Evolutionary conservation across 2,329 filamentous ascomycete species (phyloP).

Genomic region (Sarocladiaceae sp.): DNA sequence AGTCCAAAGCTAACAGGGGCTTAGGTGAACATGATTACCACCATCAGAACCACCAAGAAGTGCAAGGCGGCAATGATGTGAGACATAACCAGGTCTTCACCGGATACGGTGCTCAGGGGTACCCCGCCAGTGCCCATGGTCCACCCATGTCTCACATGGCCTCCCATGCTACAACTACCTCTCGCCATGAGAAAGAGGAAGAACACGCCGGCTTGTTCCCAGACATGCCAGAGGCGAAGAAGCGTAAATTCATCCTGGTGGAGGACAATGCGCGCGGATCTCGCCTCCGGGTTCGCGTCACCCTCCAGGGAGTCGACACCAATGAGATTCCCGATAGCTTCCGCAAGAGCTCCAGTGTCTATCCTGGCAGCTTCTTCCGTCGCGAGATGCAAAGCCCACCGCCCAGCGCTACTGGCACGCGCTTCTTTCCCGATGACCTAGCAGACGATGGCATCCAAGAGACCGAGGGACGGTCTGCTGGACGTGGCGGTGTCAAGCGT

Average conservation of each 20-base stretch:
- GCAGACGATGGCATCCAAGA: conserved; percentile 52
- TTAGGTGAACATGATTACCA: conserved; percentile 45
- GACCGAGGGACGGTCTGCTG: conserved; percentile 41
- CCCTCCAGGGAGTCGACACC: conserved; percentile 89
- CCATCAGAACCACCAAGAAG: conserved; percentile 58
- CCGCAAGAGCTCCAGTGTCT: conserved; percentile 84
- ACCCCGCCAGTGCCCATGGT: conserved; percentile 43
- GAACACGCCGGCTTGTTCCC: conserved; percentile 74
- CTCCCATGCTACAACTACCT: conserved; percentile 24
- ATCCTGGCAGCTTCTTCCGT: conserved; percentile 86
- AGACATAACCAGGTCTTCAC: conserved; percentile 73
- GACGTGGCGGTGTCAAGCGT: conserved; percentile 21
- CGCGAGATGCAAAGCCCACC: conserved; percentile 88
- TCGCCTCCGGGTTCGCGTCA: conserved; percentile 83
- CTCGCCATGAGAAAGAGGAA: conserved; percentile 39
- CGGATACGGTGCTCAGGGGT: conserved; percentile 60
- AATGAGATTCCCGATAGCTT: conserved; percentile 96
- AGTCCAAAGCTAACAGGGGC: conserved; percentile 8
- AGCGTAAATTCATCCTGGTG: conserved; percentile 94
- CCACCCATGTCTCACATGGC: conserved; percentile 62
- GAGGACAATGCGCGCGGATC: conserved; percentile 81
- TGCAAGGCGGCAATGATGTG: conserved; percentile 56
- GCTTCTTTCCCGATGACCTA: conserved; percentile 67
- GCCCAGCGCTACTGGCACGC: conserved; percentile 67
- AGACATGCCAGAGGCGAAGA: conserved; percentile 83